Conservation (phyloP, 2,329 filamentous ascomycete species). For the Gnomoniopsis sp. region DNA sequence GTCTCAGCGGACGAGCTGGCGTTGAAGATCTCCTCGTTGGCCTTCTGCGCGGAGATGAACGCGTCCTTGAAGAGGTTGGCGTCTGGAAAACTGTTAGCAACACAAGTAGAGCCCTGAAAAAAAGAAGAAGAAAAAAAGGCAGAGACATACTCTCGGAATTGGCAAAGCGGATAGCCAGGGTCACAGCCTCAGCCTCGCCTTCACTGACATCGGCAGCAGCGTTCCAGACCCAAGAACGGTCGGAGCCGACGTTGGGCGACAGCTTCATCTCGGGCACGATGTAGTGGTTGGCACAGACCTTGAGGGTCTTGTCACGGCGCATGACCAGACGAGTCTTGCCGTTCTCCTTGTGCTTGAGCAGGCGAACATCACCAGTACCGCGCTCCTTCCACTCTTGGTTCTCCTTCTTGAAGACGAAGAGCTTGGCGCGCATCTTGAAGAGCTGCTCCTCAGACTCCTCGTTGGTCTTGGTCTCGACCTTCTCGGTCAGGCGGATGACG, state of each 20-base stretch:
- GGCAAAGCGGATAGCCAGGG: slow-evolving; percentile 93
- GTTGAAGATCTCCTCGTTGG: slow-evolving; percentile 85
- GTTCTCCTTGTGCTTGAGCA: slow-evolving; percentile 99
- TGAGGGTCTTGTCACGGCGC: slow-evolving; percentile 99
- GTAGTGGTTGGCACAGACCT: slow-evolving; percentile 99
- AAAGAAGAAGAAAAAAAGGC: not conserved
- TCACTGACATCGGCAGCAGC: slow-evolving; percentile 96
- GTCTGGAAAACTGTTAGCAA: slow-evolving; percentile 53
- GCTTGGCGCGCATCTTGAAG: slow-evolving; percentile 99
- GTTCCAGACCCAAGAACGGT: slow-evolving; percentile 99
- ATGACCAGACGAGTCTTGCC: slow-evolving; percentile 97
- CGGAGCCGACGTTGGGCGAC: slow-evolving; percentile 93
- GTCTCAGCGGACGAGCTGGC: slow-evolving; percentile 32
- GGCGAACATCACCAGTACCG: slow-evolving; percentile 90
- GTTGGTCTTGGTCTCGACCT: slow-evolving; percentile 96
- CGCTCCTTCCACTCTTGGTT: slow-evolving; percentile 98
- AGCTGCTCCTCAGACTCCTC: slow-evolving; percentile 96
- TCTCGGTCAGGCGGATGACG: slow-evolving; percentile 92
- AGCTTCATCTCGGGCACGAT: slow-evolving; percentile 99
- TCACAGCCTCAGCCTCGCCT: slow-evolving; percentile 94
- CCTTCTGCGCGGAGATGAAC: slow-evolving; percentile 94
- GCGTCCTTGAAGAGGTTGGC: slow-evolving; percentile 97
- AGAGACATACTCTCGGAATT: slow-evolving; percentile 96
- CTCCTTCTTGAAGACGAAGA: slow-evolving; percentile 96
- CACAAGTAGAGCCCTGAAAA: not conserved